A percentile compares a stretch with the other conserved stretches of the same genome.
These are phyloP conservation scores for Dioscorea alata DNA, from an alignment of 106 monocot species.

Conservation along the genomic window DNA sequence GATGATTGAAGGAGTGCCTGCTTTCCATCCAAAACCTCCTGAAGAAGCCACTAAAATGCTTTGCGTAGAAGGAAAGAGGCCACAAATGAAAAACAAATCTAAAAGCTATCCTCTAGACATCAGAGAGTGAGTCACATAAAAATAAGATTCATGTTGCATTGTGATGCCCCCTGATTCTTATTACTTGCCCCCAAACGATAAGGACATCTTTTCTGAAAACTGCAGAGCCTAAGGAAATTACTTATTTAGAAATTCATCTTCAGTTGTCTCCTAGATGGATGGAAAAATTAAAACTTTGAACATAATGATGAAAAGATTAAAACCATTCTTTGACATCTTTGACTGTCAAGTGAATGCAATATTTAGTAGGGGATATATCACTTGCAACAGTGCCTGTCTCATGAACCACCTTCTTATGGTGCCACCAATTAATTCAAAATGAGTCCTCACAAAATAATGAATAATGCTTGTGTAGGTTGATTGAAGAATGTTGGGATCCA, in stretches of 20 bases:
- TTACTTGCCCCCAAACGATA: neutral
- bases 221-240: neutral
- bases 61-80: constrained; percentile 74
- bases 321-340: neutral
- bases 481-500: constrained; percentile 73
- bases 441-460: neutral
- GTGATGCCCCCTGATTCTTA: neutral
- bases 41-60: constrained; percentile 65
- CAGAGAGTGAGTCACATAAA: constrained; percentile 53
- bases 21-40: constrained; percentile 66
- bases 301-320: neutral
- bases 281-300: neutral
- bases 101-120: constrained; percentile 57
- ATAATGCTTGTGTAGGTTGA: constrained; percentile 32
- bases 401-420: neutral
- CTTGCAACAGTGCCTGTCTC: neutral
- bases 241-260: neutral
- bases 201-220: neutral
- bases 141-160: neutral
- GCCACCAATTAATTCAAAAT: neutral
- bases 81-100: constrained; percentile 63
- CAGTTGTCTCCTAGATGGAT: neutral
- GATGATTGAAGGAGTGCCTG: constrained; percentile 86
- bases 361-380: neutral
- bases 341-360: neutral